phyloP scores from a whole-genome alignment of 768 basidiomycete species.

The Candolleomyces efflorescens region DNA sequence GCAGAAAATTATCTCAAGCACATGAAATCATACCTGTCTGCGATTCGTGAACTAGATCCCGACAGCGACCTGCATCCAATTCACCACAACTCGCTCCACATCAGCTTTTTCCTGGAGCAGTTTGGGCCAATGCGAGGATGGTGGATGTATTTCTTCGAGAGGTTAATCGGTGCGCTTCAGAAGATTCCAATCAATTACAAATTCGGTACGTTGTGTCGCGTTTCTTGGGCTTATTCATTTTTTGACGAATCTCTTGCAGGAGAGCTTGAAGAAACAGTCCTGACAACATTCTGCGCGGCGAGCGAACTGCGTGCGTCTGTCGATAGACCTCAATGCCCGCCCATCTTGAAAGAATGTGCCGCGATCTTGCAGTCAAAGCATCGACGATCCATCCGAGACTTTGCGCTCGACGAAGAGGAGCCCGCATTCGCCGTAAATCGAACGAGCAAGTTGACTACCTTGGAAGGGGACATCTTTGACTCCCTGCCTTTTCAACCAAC shows the following conservation, averaged over 20 bases:
- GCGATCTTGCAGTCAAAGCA: neutral
- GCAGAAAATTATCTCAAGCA: too few relatives aligned
- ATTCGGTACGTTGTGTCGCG: constrained; percentile 12
- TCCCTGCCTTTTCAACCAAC: too few relatives aligned
- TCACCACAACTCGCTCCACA: constrained; percentile 27
- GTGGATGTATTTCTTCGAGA: constrained; percentile 38
- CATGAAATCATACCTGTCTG: too few relatives aligned
- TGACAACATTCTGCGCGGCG: neutral
- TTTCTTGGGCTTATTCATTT: neutral
- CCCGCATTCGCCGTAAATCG: too few relatives aligned
- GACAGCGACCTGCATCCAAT: too few relatives aligned
- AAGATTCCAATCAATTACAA: constrained; percentile 26
- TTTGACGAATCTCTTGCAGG: neutral
- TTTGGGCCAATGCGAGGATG: constrained; percentile 33
- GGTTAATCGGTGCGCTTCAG: constrained; percentile 32
- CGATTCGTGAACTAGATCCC: too few relatives aligned
- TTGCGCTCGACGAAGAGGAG: too few relatives aligned
- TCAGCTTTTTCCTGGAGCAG: constrained; percentile 27
- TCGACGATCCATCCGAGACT: too few relatives aligned
- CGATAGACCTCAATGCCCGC: neutral
- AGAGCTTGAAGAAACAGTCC: constrained; percentile 2
- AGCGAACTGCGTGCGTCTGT: neutral
- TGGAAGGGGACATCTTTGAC: too few relatives aligned
- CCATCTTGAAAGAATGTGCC: neutral
- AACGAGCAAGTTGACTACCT: too few relatives aligned